Evolutionary conservation across 2,329 filamentous ascomycete species (phyloP), one percentile per base, ranked within the genome.

Genomic region (Aspergillus persii): DNA sequence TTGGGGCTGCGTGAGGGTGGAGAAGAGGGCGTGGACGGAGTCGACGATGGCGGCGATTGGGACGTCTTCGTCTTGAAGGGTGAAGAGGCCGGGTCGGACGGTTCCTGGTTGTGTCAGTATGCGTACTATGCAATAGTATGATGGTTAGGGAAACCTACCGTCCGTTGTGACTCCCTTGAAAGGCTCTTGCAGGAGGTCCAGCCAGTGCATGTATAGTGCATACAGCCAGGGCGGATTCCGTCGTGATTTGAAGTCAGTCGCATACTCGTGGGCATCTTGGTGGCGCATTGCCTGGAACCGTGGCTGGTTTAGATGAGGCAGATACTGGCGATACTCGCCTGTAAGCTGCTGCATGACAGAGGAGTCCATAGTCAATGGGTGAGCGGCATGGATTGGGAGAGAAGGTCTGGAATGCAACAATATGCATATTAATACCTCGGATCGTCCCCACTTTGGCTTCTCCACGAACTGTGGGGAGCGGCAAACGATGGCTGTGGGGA

Each of bases 111-210:
- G 48, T 27, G 7, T 49, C 41, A 23, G 61, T 30, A 65, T 60
- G 41, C 39, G 33, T 27, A 12, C 3, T 26, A 41, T 7, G 2
- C 11, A 2, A 15, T 23, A 4, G 26, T 12, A 30, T 23, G 47
- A 15, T 8, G 1, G 2, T 12, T 3, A 15, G 18, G 3, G 41
- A 46, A 9, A 63, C 74, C 30, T 74, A 81, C 89, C 89, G 63
- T 92, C 87, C 9, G 74, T 85, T 0, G 89, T 91, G 23, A 92
- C 79, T 27, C 89, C 89, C 67, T 84, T 86, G 71, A 85, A 92
- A 0, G 89, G 89, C 74, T 91, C 88, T 57, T 85, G 71, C 33
- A 76, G 76, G 8, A 88, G 70, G 36, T 81, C 76, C 52, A 78
- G 71, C 86, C 86, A 88, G 68, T 87, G 83, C 61, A 79, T 69